These are phyloP conservation scores for Pythium brachiatum DNA, from an alignment of 352 stramenopile species.

Conservation along the genomic window DNA sequence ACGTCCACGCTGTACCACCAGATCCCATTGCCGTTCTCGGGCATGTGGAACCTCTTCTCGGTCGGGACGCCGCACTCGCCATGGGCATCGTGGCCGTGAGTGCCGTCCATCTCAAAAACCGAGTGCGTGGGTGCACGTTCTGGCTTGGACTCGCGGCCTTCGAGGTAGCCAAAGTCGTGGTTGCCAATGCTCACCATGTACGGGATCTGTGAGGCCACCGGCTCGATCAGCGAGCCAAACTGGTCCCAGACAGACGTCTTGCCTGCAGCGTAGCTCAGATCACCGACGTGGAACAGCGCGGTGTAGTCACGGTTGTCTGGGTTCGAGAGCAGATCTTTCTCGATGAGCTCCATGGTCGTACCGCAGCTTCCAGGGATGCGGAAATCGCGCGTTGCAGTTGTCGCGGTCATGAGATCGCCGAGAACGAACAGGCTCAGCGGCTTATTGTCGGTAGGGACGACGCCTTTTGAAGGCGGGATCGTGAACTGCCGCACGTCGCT, in stretches of 20 bases:
- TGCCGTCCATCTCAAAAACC: conserved; percentile 19
- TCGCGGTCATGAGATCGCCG: conserved; percentile 22
- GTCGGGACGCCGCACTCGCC: conserved; percentile 75
- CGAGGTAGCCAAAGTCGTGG: conserved; percentile 38
- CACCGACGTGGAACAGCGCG: conserved; percentile 65
- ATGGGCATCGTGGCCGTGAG: conserved; percentile 33
- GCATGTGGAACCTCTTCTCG: conserved; percentile 53
- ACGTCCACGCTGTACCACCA: conserved; percentile 33
- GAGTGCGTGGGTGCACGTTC: neutral
- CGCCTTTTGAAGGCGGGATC: conserved; percentile 5
- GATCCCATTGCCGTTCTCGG: conserved; percentile 24
- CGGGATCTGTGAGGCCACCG: conserved; percentile 61
- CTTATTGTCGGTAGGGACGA: neutral
- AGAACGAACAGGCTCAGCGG: conserved; percentile 28
- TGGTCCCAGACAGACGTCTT: conserved; percentile 73
- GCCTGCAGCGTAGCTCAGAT: conserved; percentile 61
- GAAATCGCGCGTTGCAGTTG: conserved; percentile 23
- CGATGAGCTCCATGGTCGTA: conserved; percentile 24
- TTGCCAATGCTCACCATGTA: conserved; percentile 47
- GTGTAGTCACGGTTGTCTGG: conserved; percentile 30
- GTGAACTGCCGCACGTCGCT: conserved; percentile 22
- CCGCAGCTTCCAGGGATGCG: conserved; percentile 2
- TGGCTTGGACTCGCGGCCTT: conserved; percentile 5
- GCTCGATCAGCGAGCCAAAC: conserved; percentile 64
- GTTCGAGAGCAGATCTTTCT: conserved; percentile 22